Conservation (phyloP, 805 yeast species). For the Wickerhamiella brachini region DNA sequence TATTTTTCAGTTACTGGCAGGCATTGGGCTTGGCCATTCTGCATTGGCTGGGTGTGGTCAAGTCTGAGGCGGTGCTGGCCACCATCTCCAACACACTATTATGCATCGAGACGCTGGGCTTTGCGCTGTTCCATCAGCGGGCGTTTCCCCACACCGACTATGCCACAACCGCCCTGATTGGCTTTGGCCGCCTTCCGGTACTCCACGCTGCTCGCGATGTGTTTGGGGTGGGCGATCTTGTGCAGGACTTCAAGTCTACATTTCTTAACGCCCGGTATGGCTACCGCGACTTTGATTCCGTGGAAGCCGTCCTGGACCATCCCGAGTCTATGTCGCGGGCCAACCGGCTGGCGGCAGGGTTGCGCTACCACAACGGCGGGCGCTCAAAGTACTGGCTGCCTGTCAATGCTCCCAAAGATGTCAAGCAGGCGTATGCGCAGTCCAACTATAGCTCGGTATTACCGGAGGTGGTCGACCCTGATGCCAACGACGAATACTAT, state of each 20-base stretch:
- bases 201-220: slow-evolving; percentile 61
- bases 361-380: slow-evolving; percentile 70
- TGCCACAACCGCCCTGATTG: slow-evolving; percentile 45
- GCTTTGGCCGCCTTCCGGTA: slow-evolving; percentile 51
- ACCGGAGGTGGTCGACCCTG: not conserved
- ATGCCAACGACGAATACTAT: not conserved
- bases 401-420: not conserved
- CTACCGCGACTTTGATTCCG: slow-evolving; percentile 71
- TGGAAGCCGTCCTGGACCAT: slow-evolving; percentile 48
- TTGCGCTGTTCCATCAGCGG: slow-evolving; percentile 77
- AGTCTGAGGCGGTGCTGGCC: slow-evolving; percentile 31
- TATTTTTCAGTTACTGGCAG: slow-evolving; percentile 98
- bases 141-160: slow-evolving; percentile 75
- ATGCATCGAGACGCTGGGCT: slow-evolving; percentile 71
- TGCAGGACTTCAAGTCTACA: slow-evolving; percentile 61
- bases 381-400: slow-evolving; percentile 72
- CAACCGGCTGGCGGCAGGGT: slow-evolving; percentile 67
- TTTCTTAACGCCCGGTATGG: slow-evolving; percentile 61
- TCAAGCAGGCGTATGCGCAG: not conserved
- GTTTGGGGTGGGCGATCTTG: slow-evolving; percentile 60
- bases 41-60: slow-evolving; percentile 22
- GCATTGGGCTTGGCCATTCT: slow-evolving; percentile 42
- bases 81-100: slow-evolving; percentile 65
- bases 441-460: slow-evolving; percentile 1
- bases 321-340: slow-evolving; percentile 50